Conservation (phyloP, 164 flowering plant genomes). For the Tetrastigma voinierianum region DNA sequence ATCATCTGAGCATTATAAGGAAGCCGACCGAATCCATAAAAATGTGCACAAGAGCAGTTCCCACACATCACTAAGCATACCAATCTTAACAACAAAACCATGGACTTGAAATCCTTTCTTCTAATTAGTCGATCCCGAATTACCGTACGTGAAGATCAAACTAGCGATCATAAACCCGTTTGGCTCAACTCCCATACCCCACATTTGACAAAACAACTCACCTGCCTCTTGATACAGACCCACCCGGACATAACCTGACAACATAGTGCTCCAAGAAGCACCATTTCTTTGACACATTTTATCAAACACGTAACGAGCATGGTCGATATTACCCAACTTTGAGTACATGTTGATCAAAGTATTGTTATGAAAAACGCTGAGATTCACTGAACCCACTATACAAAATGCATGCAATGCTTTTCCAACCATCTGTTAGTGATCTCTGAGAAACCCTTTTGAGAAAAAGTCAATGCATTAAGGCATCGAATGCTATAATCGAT, state of each 20-base stretch:
- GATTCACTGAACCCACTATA: slow-evolving; percentile 32
- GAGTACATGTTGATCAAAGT: slow-evolving; percentile 69
- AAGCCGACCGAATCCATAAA: slow-evolving; percentile 58
- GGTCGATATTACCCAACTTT: slow-evolving; percentile 36
- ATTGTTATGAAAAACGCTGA: slow-evolving; percentile 45
- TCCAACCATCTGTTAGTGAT: slow-evolving; percentile 43
- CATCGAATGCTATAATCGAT: no score
- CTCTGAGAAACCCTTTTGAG: slow-evolving; percentile 67
- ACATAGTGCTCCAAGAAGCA: slow-evolving; percentile 78
- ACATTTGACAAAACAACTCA: slow-evolving; percentile 47
- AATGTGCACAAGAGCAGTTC: slow-evolving; percentile 71
- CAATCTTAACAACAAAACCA: slow-evolving; percentile 49
- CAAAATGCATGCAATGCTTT: slow-evolving; percentile 59
- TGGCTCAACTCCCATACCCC: slow-evolving; percentile 34
- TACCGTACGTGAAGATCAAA: slow-evolving; percentile 55
- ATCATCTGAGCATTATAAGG: slow-evolving; percentile 26
- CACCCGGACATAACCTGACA: slow-evolving; percentile 58
- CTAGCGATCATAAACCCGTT: slow-evolving; percentile 61
- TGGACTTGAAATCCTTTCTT: slow-evolving; percentile 61
- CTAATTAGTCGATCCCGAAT: slow-evolving; percentile 41
- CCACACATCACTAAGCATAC: slow-evolving; percentile 63
- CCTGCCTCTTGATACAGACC: slow-evolving; percentile 40
- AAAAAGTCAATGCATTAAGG: slow-evolving; percentile 19
- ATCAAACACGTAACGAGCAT: slow-evolving; percentile 60
- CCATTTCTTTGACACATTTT: slow-evolving; percentile 53